Percentiles rank a stretch among this genome's conserved stretches.
phyloP scores from a whole-genome alignment of 257 asterid genomes.

The Knoxia roxburghii region DNA sequence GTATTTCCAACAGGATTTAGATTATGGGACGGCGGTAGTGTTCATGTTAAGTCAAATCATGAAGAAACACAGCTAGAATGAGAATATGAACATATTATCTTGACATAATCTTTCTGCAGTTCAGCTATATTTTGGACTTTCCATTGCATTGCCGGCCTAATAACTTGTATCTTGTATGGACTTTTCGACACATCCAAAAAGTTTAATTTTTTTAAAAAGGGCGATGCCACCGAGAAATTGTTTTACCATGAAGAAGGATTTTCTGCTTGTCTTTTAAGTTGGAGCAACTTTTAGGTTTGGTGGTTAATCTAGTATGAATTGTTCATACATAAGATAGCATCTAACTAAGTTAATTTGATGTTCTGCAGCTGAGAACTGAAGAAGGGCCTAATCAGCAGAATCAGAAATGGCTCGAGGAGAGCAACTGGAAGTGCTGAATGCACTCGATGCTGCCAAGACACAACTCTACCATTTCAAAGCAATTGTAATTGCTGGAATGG shows the following conservation, averaged over 20 bases:
- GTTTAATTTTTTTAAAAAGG: too few species aligned
- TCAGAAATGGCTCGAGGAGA: slow-evolving; percentile 16
- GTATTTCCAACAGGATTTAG: too few species aligned
- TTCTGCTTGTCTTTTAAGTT: neutral
- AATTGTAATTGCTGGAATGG: slow-evolving; percentile 30
- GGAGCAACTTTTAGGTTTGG: neutral
- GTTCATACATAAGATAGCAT: neutral
- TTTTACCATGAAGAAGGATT: too few species aligned
- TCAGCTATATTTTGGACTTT: neutral
- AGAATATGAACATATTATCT: neutral
- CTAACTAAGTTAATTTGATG: neutral
- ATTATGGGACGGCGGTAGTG: too few species aligned
- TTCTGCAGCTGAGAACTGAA: neutral
- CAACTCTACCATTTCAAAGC: slow-evolving; percentile 32
- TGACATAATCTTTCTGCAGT: neutral
- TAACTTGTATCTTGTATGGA: neutral
- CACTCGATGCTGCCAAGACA: slow-evolving; percentile 32
- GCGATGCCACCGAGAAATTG: neutral
- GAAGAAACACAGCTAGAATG: too few species aligned
- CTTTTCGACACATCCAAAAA: neutral
- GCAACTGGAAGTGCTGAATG: slow-evolving; percentile 25
- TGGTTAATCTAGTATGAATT: neutral
- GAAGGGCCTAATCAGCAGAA: neutral
- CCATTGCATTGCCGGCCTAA: neutral
- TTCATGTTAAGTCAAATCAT: too few species aligned